A percentile compares a stretch with the other conserved stretches of the same genome.
These are phyloP conservation scores for Escallonia herrerae DNA, from an alignment of 129 eudicot species.

Conservation along the genomic window DNA sequence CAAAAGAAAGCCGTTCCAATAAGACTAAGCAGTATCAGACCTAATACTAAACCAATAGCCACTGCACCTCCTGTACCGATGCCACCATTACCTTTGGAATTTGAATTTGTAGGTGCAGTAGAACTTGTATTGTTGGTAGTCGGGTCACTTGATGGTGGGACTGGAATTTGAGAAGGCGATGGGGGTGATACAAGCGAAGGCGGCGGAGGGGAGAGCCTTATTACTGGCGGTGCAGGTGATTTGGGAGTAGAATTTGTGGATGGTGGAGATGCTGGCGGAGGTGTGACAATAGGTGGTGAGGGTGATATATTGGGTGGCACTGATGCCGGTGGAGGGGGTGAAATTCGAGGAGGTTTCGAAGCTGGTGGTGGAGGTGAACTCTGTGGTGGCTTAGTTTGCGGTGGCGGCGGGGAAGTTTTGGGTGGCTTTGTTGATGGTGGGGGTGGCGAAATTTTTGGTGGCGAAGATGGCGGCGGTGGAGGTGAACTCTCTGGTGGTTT, in stretches of 20 bases:
- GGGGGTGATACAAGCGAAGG: conserved; percentile 34
- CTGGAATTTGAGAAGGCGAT: conserved; percentile 21
- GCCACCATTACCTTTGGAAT: conserved; percentile 27
- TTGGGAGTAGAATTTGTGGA: conserved; percentile 19
- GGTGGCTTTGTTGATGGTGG: conserved; percentile 28
- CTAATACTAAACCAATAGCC: conserved; percentile 40
- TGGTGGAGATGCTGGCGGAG: conserved; percentile 25
- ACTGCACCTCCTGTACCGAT: conserved; percentile 36
- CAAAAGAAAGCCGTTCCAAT: conserved; percentile 33
- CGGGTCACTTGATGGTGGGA: conserved; percentile 29
- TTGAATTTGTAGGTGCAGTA: conserved; percentile 23
- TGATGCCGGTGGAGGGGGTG: conserved; percentile 28
- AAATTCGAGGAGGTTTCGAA: conserved; percentile 13
- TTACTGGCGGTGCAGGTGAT: conserved; percentile 20
- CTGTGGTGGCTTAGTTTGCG: conserved; percentile 1
- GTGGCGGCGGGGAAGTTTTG: conserved; percentile 20
- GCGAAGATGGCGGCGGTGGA: not conserved
- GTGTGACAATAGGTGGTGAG: conserved; percentile 6
- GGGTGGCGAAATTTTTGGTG: conserved; percentile 18
- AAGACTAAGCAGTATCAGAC: conserved; percentile 31
- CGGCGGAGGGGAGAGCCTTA: conserved; percentile 10
- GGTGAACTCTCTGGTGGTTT: not conserved
- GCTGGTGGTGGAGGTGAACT: conserved; percentile 23
- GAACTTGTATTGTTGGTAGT: conserved; percentile 26
- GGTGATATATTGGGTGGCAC: conserved; percentile 24